Evolutionary conservation across 2,329 filamentous ascomycete genomes (phyloP).

Genomic region (Pseudogymnoascus sp.): DNA sequence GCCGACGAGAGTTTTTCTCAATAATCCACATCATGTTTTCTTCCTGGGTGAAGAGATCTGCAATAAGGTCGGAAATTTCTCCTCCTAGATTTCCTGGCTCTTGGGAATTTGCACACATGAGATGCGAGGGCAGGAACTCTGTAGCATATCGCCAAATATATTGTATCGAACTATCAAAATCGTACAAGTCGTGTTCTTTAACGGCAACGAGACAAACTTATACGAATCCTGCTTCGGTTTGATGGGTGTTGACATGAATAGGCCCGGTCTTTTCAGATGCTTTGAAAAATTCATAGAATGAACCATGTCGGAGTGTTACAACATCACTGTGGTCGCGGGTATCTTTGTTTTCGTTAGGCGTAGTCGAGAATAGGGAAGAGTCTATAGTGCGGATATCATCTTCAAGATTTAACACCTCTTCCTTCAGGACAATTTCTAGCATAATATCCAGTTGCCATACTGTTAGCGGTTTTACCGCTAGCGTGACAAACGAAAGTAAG

Average conservation of each 20-base stretch:
- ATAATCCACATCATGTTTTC: not conserved
- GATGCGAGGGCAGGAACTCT: not conserved
- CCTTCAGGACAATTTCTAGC: not conserved
- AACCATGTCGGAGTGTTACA: not conserved
- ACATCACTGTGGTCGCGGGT: not conserved
- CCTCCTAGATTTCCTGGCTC: not conserved
- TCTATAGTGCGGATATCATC: not conserved
- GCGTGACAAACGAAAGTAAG: not conserved
- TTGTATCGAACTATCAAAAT: not conserved
- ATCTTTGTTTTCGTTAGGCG: not conserved
- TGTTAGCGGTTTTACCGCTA: not conserved
- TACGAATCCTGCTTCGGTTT: not conserved
- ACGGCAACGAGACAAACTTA: not conserved
- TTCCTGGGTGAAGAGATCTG: not conserved
- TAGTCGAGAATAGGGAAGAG: not conserved
- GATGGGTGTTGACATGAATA: not conserved
- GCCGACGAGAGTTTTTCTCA: not conserved
- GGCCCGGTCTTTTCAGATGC: not conserved
- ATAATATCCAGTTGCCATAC: not conserved
- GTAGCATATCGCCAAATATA: not conserved
- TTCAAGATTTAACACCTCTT: not conserved
- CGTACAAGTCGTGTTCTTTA: not conserved
- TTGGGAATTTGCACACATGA: not conserved
- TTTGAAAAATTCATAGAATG: not conserved
- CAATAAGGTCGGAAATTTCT: not conserved